A percentile compares a stretch with the other conserved stretches of the same genome.
Evolutionary conservation across 192 early-diverging fungal genomes (phyloP).

Genomic region (Fimicolochytrium jonesii): DNA sequence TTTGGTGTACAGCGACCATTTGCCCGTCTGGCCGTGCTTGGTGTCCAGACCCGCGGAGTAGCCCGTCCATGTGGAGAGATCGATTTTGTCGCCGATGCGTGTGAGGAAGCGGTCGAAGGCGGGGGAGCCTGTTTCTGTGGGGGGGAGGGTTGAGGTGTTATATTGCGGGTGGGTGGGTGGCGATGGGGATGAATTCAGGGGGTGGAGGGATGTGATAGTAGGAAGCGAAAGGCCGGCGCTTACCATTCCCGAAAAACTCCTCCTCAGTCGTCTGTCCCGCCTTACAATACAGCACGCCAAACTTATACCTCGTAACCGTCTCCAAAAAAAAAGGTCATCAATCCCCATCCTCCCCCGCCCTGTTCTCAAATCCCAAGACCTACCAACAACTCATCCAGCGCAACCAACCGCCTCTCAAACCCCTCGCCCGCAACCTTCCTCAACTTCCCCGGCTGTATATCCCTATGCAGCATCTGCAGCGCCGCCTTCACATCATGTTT

Average conservation of each 20-base stretch:
- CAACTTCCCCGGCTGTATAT: slow-evolving; percentile 30
- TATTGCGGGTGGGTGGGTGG: neutral
- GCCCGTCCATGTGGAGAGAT: slow-evolving; percentile 33
- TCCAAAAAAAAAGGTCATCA: neutral
- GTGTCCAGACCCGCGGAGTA: slow-evolving; percentile 43
- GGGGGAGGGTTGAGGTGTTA: neutral
- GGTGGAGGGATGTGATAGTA: too few relatives aligned
- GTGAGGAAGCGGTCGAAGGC: slow-evolving; percentile 35
- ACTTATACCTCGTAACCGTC: slow-evolving; percentile 30
- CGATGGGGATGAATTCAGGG: neutral
- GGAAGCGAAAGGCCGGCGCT: too few relatives aligned
- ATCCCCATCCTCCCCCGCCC: too few relatives aligned
- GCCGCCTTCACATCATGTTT: slow-evolving; percentile 16
- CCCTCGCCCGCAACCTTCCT: slow-evolving; percentile 9
- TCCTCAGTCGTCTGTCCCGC: slow-evolving; percentile 40
- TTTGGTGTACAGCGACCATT: slow-evolving; percentile 23
- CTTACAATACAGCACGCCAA: slow-evolving; percentile 31
- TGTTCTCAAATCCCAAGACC: too few relatives aligned
- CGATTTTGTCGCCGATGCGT: slow-evolving; percentile 26
- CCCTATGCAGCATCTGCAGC: slow-evolving; percentile 25
- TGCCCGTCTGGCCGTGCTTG: slow-evolving; percentile 34
- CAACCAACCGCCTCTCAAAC: slow-evolving; percentile 26
- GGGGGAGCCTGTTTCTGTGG: slow-evolving; percentile 27
- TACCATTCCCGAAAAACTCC: slow-evolving; percentile 45
- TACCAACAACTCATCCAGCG: slow-evolving; percentile 35